Evolutionary conservation across 495 filamentous ascomycete species (phyloP), one percentile per base, ranked within the genome.

Genomic region (Friedmanniomyces simplex): DNA sequence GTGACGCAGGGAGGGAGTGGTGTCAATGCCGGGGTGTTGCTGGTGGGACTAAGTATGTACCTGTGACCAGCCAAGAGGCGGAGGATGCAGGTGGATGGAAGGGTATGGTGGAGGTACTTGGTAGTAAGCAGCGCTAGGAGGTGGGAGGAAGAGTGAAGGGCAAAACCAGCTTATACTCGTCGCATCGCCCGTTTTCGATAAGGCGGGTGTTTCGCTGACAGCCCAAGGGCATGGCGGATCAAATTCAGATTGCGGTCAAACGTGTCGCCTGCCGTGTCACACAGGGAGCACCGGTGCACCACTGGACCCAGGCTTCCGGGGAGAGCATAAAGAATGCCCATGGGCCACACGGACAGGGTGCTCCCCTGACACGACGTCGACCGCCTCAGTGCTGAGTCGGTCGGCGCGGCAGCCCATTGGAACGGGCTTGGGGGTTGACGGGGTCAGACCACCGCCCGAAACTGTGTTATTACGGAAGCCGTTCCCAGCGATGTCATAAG

Each of bases 401-500:
- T 10, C 22, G n/a, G 20, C 4, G 34, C 48, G 13, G n/a, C 52
- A 22, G 36, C 34, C 55, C 46, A 59, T 54, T 59, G 57, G 51
- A 36, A 50, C n/a, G 49, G 50, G 55, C 20, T 37, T 12, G 26
- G 42, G 37, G 24, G 28, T 39, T 24, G 32, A 30, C 4, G 42
- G 4, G 49, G 57, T 59, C 49, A 55, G 43, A 60, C 52, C 22
- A 26, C 51, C 32, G 51, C 37, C 52, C 18, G 46, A 42, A 42
- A 21, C 5, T 42, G 7, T 13, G 32, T n/a, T 21, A 52, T 22
- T 24, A 51, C 26, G 22, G 57, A 34, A 16, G 39, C 28, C 4
- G 28, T 32, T 58, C 36, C 56, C 56, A 58, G 53, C 57, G 57
- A 59, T 59, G 57, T 54, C 50, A 59, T 54, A 2, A 49, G 42